Evolutionary conservation across 2,329 filamentous ascomycete genomes (phyloP), one percentile per base, ranked within the genome.

Genomic region (Oidium heveae): DNA sequence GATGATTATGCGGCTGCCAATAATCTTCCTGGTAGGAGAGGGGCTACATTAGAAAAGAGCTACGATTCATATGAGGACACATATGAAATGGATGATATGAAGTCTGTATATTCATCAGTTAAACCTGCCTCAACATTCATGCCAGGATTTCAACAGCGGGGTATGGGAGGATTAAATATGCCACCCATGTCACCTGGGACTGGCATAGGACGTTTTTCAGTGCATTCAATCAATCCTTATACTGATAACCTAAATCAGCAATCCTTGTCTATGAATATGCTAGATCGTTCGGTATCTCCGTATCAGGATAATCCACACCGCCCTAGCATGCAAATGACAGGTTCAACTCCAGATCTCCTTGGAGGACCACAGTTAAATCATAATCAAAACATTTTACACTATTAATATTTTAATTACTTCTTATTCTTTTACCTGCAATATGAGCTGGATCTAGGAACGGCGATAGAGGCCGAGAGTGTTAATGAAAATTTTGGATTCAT

Each of bases 1-100:
- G 91, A 98, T 66, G 91, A 96, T 66, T 98, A 98, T 62, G 91
- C 91, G 7, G 66, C 80, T 39, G 67, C 75, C 57, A 95, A 96
- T 71, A 85, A 84, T 61, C 80, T 98, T 8, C 91, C 91, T 36
- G 91, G 91, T 18, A 86, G 89, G 57, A 86, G 91, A 57, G 88
- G 87, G 54, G 75, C 77, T 33, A 71, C 73, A 54, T 69, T 71
- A 39, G 83, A 84, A 67, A 85, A 86, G 69, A 68, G 71, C 59
- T 75, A 75, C 57, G 74, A 78, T 24, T 76, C 74, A 47, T 88
- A 86, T 62, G 77, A 81, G 43, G 84, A 89, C 58, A 79, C 82
- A 58, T 94, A 87, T 63, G 91, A 98, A 69, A 88, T 96, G 82
- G 93, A 98, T 66, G 91, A 98, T 67, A 94, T 96, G 74, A 88